A percentile compares a stretch with the other conserved stretches of the same genome.
phyloP scores from a whole-genome alignment of 106 monocot genomes.

The Triglochin maritima region DNA sequence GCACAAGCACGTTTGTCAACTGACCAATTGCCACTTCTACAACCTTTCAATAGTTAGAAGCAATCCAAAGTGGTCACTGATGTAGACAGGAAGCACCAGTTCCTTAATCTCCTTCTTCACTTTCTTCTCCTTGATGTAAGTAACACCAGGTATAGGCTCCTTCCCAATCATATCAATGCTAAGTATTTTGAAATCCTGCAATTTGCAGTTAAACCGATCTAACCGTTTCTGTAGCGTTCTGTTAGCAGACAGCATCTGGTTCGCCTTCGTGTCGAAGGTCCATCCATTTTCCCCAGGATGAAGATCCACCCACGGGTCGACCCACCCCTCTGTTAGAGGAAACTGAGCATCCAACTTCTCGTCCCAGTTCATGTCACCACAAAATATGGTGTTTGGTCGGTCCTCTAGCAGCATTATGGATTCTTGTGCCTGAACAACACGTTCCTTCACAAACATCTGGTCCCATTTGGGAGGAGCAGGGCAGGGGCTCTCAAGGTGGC shows the following conservation, averaged over 20 bases:
- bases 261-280: conserved; percentile 17
- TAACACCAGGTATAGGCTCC: conserved; percentile 39
- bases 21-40: not conserved
- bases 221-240: conserved; percentile 51
- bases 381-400: conserved; percentile 10
- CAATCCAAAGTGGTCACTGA: conserved; percentile 50
- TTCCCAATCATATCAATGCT: conserved; percentile 71
- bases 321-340: conserved; percentile 24
- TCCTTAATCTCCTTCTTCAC: conserved; percentile 12
- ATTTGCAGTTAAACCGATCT: conserved; percentile 54
- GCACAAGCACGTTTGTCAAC: not conserved
- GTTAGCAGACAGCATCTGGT: conserved; percentile 37
- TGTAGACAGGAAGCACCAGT: conserved; percentile 22
- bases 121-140: conserved; percentile 17
- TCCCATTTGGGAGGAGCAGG: conserved; percentile 31
- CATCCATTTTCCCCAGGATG: conserved; percentile 22
- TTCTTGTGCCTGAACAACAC: conserved; percentile 20
- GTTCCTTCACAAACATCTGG: conserved; percentile 25
- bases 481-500: conserved; percentile 35
- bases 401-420: conserved; percentile 8
- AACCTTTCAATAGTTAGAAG: conserved; percentile 17
- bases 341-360: conserved; percentile 22
- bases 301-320: conserved; percentile 27
- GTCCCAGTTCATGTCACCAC: conserved; percentile 34
- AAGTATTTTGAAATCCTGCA: conserved; percentile 49